Conservation (phyloP, 2,329 filamentous ascomycete species). For the Atkinsonella hypoxylon region DNA sequence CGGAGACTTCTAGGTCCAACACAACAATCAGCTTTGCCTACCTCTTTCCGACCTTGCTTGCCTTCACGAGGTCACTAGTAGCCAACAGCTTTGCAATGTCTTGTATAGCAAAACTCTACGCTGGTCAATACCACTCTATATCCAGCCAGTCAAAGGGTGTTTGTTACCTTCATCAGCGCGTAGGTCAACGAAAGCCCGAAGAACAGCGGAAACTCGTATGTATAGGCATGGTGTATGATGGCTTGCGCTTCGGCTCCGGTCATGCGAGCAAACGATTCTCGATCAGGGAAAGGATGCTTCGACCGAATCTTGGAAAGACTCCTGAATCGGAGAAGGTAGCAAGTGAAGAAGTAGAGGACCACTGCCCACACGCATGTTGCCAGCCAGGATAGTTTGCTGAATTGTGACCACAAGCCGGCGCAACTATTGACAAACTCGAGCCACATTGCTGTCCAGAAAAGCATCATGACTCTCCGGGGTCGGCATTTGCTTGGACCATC, state of each 20-base stretch:
- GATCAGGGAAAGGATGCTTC: constrained; percentile 20
- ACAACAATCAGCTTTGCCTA: constrained; percentile 8
- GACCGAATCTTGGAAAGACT: constrained; percentile 18
- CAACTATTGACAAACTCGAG: neutral
- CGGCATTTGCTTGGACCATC: too few species aligned
- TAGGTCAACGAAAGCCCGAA: constrained; percentile 26
- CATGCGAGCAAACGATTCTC: constrained; percentile 26
- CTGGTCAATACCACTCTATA: neutral
- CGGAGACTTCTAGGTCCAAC: neutral
- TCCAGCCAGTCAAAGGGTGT: too few species aligned
- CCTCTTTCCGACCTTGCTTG: constrained; percentile 23
- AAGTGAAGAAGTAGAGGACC: constrained; percentile 21
- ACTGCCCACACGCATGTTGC: constrained; percentile 4
- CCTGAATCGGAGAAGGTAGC: constrained; percentile 24
- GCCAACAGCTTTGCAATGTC: constrained; percentile 25
- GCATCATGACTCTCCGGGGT: neutral
- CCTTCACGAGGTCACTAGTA: constrained; percentile 24
- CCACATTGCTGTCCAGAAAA: neutral
- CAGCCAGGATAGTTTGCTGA: neutral
- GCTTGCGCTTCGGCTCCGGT: constrained; percentile 32
- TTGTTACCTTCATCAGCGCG: constrained; percentile 26
- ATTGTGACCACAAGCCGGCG: neutral
- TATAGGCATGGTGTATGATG: constrained; percentile 24
- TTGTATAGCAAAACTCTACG: constrained; percentile 28
- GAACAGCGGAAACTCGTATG: constrained; percentile 26